Conservation (phyloP, 2,329 filamentous ascomycete genomes). For the Canariomyces notabilis region DNA sequence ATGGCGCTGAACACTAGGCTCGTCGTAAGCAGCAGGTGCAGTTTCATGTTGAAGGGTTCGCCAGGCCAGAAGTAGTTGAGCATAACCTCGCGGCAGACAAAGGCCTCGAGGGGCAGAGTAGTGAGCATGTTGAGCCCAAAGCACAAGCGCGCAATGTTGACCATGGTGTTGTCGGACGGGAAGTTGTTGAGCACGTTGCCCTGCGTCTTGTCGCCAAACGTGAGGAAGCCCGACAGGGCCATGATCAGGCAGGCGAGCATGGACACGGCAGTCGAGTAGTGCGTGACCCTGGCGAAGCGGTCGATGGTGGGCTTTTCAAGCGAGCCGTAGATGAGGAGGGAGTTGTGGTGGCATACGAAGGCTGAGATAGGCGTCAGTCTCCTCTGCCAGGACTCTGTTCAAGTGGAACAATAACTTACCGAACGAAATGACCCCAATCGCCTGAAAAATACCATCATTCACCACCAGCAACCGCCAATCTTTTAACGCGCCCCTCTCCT, state of each 20-base stretch:
- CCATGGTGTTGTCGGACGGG: conserved; percentile 80
- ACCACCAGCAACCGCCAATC: conserved; percentile 67
- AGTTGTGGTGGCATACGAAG: conserved; percentile 84
- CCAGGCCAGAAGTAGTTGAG: conserved; percentile 70
- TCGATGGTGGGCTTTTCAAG: conserved; percentile 91
- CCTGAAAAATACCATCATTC: conserved; percentile 86
- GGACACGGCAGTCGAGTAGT: conserved; percentile 85
- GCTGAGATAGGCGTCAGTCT: conserved; percentile 34
- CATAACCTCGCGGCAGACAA: conserved; percentile 97
- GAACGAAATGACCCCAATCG: conserved; percentile 96
- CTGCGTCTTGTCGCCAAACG: conserved; percentile 84
- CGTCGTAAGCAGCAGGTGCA: conserved; percentile 84
- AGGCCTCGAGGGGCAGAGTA: conserved; percentile 90
- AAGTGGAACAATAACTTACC: conserved; percentile 47
- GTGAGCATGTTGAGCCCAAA: conserved; percentile 99
- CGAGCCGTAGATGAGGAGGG: conserved; percentile 93
- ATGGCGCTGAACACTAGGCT: conserved; percentile 75
- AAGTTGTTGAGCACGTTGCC: conserved; percentile 99
- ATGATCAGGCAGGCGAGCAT: conserved; percentile 87
- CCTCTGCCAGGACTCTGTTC: background rate
- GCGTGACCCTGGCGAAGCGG: conserved; percentile 87
- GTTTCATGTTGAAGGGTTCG: conserved; percentile 72
- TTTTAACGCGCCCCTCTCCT: conserved; percentile 63
- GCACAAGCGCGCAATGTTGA: conserved; percentile 89
- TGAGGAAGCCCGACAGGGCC: conserved; percentile 84